Evolutionary conservation across 495 filamentous ascomycete species (phyloP).

Genomic region (Jackrogersella minutella): DNA sequence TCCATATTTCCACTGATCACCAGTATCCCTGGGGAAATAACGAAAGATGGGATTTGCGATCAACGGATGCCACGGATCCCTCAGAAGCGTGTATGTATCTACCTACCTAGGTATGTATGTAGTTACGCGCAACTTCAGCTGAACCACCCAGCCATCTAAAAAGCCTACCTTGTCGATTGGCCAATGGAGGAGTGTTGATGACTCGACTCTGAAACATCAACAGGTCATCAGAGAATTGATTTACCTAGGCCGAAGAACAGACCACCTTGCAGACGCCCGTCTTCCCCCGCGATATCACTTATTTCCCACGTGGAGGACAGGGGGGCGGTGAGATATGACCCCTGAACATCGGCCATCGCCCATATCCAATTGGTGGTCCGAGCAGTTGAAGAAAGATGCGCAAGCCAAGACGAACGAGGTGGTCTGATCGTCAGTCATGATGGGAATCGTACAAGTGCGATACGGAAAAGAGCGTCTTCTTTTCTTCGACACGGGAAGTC

Average conservation of each 20-base stretch:
- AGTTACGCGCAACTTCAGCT: constrained; percentile 13
- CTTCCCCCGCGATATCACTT: constrained; percentile 42
- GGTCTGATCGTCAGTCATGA: constrained; percentile 34
- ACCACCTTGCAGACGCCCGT: constrained; percentile 39
- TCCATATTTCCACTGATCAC: not conserved
- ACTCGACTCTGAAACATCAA: constrained; percentile 35
- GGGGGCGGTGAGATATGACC: constrained; percentile 31
- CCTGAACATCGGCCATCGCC: constrained; percentile 33
- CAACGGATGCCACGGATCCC: constrained; percentile 29
- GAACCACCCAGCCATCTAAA: constrained; percentile 8
- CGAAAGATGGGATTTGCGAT: constrained; percentile 15
- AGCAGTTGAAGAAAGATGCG: constrained; percentile 19
- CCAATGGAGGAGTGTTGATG: constrained; percentile 33
- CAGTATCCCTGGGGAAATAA: not conserved
- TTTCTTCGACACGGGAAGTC: constrained; percentile 20
- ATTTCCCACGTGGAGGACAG: constrained; percentile 38
- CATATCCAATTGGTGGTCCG: constrained; percentile 28
- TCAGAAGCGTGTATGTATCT: constrained; percentile 4
- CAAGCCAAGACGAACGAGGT: constrained; percentile 33
- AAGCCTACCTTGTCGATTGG: constrained; percentile 7
- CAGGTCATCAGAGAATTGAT: constrained; percentile 26
- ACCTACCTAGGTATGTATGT: too few species aligned
- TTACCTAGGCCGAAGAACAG: constrained; percentile 33
- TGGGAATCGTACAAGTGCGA: not conserved
- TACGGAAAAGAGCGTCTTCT: constrained; percentile 8